phyloP scores from a whole-genome alignment of 192 early-diverging fungal species.

The Entomortierella parvispora region DNA sequence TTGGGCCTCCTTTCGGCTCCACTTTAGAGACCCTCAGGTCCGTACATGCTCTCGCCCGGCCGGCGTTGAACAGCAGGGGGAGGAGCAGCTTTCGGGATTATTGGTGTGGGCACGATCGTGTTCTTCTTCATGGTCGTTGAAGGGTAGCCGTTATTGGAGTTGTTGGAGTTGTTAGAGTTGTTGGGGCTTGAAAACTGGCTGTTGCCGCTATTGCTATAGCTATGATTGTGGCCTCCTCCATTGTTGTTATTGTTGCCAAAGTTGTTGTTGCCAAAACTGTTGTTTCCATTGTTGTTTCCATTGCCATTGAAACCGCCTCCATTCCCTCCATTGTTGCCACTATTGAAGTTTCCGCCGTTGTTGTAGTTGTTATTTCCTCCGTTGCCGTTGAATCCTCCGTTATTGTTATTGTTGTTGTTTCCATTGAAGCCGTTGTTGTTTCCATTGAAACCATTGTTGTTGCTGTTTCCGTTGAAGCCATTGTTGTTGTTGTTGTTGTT shows the following conservation, averaged over 20 bases:
- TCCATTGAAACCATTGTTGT: slow-evolving; percentile 10
- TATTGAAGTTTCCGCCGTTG: background rate
- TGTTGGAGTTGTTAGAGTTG: background rate
- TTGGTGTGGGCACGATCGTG: slow-evolving; percentile 34
- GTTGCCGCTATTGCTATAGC: slow-evolving; percentile 10
- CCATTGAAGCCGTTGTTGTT: background rate
- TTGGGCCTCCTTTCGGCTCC: too few species aligned
- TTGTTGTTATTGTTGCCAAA: slow-evolving; percentile 2
- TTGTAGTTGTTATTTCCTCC: background rate
- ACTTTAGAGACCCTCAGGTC: slow-evolving; percentile 23
- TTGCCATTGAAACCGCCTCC: slow-evolving; percentile 4
- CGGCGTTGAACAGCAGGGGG: slow-evolving; percentile 8
- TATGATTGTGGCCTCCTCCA: slow-evolving; percentile 16
- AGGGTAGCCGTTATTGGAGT: slow-evolving; percentile 5
- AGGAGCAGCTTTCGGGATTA: background rate
- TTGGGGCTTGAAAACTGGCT: too few species aligned
- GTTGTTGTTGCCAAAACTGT: slow-evolving; percentile 6
- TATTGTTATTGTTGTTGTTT: slow-evolving; percentile 12
- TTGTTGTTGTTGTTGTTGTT: slow-evolving; percentile 34
- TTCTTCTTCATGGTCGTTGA: slow-evolving; percentile 20
- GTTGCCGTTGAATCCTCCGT: slow-evolving; percentile 1
- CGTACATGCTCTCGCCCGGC: slow-evolving; percentile 27
- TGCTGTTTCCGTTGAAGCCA: slow-evolving; percentile 21
- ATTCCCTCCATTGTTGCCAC: slow-evolving; percentile 2
- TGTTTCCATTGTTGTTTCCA: slow-evolving; percentile 6